Evolutionary conservation across 345 rosid species (phyloP).

Genomic region (Linum tenue): DNA sequence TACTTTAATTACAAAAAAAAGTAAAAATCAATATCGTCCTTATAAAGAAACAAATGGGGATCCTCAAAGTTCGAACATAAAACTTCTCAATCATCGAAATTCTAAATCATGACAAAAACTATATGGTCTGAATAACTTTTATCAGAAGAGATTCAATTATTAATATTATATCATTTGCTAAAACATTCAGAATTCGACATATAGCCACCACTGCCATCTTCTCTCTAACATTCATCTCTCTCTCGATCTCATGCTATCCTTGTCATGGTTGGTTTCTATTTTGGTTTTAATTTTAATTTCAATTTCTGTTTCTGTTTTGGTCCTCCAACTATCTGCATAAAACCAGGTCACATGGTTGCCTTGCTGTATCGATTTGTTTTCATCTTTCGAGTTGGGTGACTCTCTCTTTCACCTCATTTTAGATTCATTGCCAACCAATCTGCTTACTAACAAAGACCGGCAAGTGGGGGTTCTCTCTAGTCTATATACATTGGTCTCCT

Average conservation of each 20-base stretch:
- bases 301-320: neutral
- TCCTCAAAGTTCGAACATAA: no score
- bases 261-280: neutral
- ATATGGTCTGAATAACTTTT: no score
- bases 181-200: neutral
- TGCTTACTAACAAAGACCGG: neutral
- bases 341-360: slow-evolving; percentile 24
- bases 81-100: no score
- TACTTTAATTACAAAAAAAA: no score
- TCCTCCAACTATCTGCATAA: neutral
- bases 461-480: neutral
- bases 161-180: neutral
- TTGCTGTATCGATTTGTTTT: slow-evolving; percentile 17
- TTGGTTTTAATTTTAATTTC: neutral
- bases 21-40: no score
- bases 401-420: neutral
- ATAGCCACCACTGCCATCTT: neutral
- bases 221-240: slow-evolving; percentile 9
- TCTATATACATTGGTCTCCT: neutral
- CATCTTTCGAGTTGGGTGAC: slow-evolving; percentile 4
- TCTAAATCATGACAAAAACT: no score
- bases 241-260: neutral
- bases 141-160: no score
- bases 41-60: no score
- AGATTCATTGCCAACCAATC: neutral